Percentiles rank a stretch among this genome's conserved stretches.
Conservation (phyloP, 805 yeast species). For the Kregervanrija delftensis region DNA sequence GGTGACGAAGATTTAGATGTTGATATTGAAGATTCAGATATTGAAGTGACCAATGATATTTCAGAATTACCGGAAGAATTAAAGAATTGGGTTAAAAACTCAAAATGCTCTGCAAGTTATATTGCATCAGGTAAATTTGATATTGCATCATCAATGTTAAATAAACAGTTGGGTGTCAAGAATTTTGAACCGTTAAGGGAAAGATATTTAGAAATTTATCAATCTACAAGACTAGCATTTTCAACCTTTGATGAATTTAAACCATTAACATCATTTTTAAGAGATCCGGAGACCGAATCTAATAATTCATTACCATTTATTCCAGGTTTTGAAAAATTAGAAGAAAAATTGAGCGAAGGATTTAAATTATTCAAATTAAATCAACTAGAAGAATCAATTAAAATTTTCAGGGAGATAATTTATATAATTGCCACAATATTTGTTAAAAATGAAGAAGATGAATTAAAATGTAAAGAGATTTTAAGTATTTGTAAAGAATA, state of each 20-base stretch:
- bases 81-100: constrained; percentile 79
- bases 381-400: constrained; percentile 76
- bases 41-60: constrained; percentile 19
- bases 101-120: constrained; percentile 84
- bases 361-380: constrained; percentile 79
- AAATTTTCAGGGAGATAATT: constrained; percentile 69
- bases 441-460: constrained; percentile 70
- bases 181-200: constrained; percentile 82
- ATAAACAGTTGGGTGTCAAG: constrained; percentile 82
- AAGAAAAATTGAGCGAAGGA: constrained; percentile 59
- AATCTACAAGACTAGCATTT: constrained; percentile 67
- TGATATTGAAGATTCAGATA: constrained; percentile 33
- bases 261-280: constrained; percentile 60
- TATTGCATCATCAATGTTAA: constrained; percentile 87
- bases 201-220: constrained; percentile 79
- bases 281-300: constrained; percentile 58
- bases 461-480: constrained; percentile 63
- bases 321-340: constrained; percentile 67
- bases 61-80: constrained; percentile 48
- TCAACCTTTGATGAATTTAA: constrained; percentile 63
- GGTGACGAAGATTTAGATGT: constrained; percentile 76
- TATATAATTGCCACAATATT: constrained; percentile 67
- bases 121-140: constrained; percentile 96
- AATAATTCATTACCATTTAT: constrained; percentile 41
- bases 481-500: constrained; percentile 78